These are phyloP conservation scores for Ustilaginoidea virens DNA, from an alignment of 2,329 filamentous ascomycete species.

Conservation along the genomic window DNA sequence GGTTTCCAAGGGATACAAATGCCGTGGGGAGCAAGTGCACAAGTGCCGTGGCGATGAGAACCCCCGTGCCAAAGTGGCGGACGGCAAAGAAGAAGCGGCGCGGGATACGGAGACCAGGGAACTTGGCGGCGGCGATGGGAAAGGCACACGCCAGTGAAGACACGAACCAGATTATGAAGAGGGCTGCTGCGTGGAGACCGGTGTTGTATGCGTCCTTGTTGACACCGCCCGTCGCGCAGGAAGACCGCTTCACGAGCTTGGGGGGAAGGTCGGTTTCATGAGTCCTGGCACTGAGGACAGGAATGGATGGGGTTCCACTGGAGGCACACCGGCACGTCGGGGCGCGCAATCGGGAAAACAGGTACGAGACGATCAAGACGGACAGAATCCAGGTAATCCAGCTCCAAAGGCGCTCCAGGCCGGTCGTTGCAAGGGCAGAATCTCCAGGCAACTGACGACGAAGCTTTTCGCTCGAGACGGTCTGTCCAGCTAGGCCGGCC, in stretches of 20 bases:
- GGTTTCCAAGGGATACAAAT: slow-evolving; percentile 45
- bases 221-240: slow-evolving; percentile 15
- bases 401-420: slow-evolving; percentile 18
- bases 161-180: slow-evolving; percentile 32
- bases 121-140: slow-evolving; percentile 35
- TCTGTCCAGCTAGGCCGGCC: slow-evolving; percentile 6
- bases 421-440: slow-evolving; percentile 2
- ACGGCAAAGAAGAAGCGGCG: slow-evolving; percentile 38
- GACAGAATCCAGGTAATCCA: slow-evolving; percentile 27
- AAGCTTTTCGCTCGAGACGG: slow-evolving; percentile 13
- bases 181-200: slow-evolving; percentile 40
- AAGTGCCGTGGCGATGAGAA: slow-evolving; percentile 61
- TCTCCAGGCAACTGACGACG: slow-evolving; percentile 3
- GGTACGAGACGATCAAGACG: slow-evolving; percentile 21
- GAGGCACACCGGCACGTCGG: slow-evolving; percentile 1
- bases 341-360: slow-evolving; percentile 10
- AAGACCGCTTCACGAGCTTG: slow-evolving; percentile 12
- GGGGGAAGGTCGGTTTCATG: slow-evolving; percentile 3
- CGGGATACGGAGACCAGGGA: slow-evolving; percentile 38
- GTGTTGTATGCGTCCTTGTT: slow-evolving; percentile 32
- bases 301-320: background rate
- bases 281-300: slow-evolving; percentile 1
- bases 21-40: slow-evolving; percentile 58
- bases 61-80: slow-evolving; percentile 63
- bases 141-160: slow-evolving; percentile 35